Conservation (phyloP, 441 rosid species). For the Omphalea diandra region DNA sequence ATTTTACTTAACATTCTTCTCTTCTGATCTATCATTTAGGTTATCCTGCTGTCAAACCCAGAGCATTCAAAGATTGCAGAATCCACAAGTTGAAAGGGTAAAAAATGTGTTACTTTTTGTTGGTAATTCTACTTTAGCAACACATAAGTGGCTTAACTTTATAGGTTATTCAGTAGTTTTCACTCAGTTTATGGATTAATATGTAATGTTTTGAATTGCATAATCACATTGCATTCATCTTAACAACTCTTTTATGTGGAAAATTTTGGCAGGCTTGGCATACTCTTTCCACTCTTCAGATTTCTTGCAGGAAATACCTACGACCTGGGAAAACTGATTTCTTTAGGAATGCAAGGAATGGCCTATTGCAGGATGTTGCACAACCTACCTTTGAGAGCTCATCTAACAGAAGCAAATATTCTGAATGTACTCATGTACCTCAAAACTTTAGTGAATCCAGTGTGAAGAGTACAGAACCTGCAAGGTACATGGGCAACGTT, state of each 20-base stretch:
- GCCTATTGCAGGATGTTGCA: conserved; percentile 30
- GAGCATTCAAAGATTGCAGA: conserved; percentile 46
- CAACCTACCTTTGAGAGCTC: conserved; percentile 36
- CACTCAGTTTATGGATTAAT: not conserved
- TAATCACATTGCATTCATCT: conserved; percentile 1
- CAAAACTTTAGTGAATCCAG: conserved; percentile 32
- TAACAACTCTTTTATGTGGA: not conserved
- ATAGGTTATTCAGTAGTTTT: not conserved
- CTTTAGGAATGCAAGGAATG: conserved; percentile 35
- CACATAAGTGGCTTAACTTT: too few relatives aligned
- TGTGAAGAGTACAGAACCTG: conserved; percentile 31
- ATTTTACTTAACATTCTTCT: conserved; percentile 9
- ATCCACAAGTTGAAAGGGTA: conserved; percentile 21
- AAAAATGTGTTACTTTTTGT: not conserved
- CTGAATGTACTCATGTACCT: conserved; percentile 26
- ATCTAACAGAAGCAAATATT: conserved; percentile 30
- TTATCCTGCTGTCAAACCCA: conserved; percentile 42
- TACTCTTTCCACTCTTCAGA: conserved; percentile 66
- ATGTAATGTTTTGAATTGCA: not conserved
- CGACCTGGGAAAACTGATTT: conserved; percentile 75
- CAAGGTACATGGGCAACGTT: conserved; percentile 30
- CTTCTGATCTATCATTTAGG: conserved; percentile 37
- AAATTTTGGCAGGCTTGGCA: conserved; percentile 75
- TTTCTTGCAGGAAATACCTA: conserved; percentile 54
- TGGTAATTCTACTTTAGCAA: not conserved